Conservation (phyloP, 768 basidiomycete genomes). For the Agaricus subrufescens region DNA sequence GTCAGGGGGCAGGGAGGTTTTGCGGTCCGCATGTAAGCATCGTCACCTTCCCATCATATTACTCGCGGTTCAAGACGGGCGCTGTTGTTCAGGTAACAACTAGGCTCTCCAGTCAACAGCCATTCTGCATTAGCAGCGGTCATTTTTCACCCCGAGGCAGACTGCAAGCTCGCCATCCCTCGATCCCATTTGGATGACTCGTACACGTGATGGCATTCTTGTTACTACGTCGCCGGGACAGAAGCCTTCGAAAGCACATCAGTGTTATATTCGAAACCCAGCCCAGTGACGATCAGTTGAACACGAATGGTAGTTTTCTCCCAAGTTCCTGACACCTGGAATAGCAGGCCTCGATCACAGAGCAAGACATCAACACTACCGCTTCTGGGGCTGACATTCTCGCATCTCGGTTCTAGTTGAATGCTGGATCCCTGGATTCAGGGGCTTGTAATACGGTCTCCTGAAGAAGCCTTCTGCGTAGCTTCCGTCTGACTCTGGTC, state of each 20-base stretch:
- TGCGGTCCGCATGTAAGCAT: no score
- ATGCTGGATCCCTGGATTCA: neutral
- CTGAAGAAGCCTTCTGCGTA: neutral
- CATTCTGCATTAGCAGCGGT: no score
- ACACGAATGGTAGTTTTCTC: neutral
- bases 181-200: no score
- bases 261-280: no score
- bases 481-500: neutral
- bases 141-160: no score
- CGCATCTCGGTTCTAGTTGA: neutral
- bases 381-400: neutral
- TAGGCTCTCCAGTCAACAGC: no score
- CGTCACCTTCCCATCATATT: no score
- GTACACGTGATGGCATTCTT: no score
- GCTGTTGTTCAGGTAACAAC: no score
- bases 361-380: neutral
- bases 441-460: neutral
- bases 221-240: neutral
- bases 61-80: no score
- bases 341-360: neutral
- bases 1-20: no score
- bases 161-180: no score
- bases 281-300: neutral
- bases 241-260: neutral
- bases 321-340: neutral